Percentiles rank a stretch among this genome's conserved stretches.
Conservation (phyloP, 2,329 filamentous ascomycete species). For the Arthrinium phaeospermum region DNA sequence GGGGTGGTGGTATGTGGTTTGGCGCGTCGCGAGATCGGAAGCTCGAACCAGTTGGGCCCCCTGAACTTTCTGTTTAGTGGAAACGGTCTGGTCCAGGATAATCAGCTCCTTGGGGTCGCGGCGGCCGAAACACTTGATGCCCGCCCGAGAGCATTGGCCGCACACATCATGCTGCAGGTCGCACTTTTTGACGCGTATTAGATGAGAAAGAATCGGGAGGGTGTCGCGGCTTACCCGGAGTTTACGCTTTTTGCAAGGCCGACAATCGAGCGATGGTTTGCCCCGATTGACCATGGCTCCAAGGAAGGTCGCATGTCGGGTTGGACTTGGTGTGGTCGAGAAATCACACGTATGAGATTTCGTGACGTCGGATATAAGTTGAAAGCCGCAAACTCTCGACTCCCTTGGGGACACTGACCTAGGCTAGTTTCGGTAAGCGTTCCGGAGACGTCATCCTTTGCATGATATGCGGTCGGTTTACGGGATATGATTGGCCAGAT, state of each 20-base stretch:
- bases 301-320: not conserved
- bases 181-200: constrained; percentile 25
- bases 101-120: constrained; percentile 31
- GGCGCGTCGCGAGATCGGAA: not conserved
- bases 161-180: constrained; percentile 30
- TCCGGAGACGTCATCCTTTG: constrained; percentile 8
- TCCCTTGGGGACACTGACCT: not conserved
- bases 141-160: constrained; percentile 34
- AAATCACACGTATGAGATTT: not conserved
- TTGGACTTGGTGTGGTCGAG: too few relatives aligned
- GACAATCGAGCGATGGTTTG: constrained; percentile 31
- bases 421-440: not conserved
- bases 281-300: constrained; percentile 33
- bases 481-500: not conserved
- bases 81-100: constrained; percentile 32
- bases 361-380: not conserved
- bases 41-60: not conserved
- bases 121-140: constrained; percentile 34
- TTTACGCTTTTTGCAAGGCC: constrained; percentile 33
- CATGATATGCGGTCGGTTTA: not conserved
- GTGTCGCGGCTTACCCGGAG: constrained; percentile 27
- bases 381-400: not conserved
- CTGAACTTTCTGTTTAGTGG: constrained; percentile 26
- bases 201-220: not conserved
- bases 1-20: not conserved